A percentile compares a stretch with the other conserved stretches of the same genome.
Conservation (phyloP, 352 stramenopile species). For the Phytopythium mirpurense region DNA sequence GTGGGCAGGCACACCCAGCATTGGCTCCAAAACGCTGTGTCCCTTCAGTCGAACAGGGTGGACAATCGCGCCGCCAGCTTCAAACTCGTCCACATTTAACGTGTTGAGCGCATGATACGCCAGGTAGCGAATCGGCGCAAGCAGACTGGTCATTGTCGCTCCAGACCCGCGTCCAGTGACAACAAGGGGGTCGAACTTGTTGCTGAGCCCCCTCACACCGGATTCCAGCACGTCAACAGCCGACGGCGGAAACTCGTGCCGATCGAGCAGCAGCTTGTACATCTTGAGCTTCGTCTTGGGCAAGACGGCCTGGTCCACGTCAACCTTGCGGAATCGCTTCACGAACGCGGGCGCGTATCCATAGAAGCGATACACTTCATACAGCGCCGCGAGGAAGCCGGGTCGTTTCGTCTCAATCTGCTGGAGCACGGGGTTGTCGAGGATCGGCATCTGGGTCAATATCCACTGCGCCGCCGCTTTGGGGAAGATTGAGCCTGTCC, state of each 20-base stretch:
- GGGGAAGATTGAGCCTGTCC: conserved; percentile 29
- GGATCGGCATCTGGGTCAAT: conserved; percentile 32
- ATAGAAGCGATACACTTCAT: conserved; percentile 81
- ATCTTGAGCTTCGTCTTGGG: conserved; percentile 40
- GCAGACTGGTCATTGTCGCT: conserved; percentile 32
- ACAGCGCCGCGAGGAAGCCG: conserved; percentile 45
- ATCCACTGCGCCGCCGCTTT: conserved; percentile 58
- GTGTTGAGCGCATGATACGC: conserved; percentile 49
- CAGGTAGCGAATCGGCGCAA: conserved; percentile 33
- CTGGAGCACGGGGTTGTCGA: conserved; percentile 51
- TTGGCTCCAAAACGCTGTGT: conserved; percentile 21
- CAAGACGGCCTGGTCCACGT: conserved; percentile 10
- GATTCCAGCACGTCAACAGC: conserved; percentile 66
- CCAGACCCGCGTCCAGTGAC: conserved; percentile 17
- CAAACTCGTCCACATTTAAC: conserved; percentile 33
- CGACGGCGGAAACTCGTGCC: conserved; percentile 43
- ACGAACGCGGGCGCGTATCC: conserved; percentile 39
- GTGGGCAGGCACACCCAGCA: conserved; percentile 26
- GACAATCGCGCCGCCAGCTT: conserved; percentile 12
- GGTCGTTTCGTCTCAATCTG: conserved; percentile 36
- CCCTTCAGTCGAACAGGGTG: conserved; percentile 16
- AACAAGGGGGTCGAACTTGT: conserved; percentile 49
- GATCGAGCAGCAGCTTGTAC: conserved; percentile 59
- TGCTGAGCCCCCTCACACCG: conserved; percentile 33
- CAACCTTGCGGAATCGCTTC: conserved; percentile 37